These are phyloP conservation scores for Carex myosuroides DNA, from an alignment of 176 grass and related monocot species.

Conservation along the genomic window DNA sequence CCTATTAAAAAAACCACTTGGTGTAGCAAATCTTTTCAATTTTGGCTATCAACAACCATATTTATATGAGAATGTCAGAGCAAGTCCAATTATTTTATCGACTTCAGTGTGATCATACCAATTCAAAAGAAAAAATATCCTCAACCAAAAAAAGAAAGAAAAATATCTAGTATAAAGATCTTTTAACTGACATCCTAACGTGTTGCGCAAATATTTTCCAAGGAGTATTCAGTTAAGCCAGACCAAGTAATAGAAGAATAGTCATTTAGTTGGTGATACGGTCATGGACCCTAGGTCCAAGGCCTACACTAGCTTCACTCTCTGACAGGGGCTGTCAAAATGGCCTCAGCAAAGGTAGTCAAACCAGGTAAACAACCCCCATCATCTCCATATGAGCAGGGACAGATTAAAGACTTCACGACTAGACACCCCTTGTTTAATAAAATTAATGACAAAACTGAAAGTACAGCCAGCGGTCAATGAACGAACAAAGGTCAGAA, in stretches of 20 bases:
- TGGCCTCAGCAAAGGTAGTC: neutral
- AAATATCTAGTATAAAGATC: neutral
- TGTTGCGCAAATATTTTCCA: neutral
- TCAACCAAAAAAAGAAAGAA: neutral
- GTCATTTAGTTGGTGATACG: neutral
- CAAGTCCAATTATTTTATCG: neutral
- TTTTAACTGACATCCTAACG: neutral
- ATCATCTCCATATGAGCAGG: neutral
- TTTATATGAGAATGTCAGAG: neutral
- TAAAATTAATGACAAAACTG: neutral
- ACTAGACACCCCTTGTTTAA: neutral
- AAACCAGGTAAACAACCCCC: neutral
- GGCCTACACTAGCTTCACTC: neutral
- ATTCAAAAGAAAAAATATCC: neutral
- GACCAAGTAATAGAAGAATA: neutral
- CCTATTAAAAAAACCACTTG: too few relatives aligned
- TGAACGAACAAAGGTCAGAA: neutral
- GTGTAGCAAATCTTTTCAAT: neutral
- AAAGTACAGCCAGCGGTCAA: neutral
- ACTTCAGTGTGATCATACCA: neutral
- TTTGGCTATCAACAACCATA: neutral
- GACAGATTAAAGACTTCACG: neutral
- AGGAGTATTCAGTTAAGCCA: neutral
- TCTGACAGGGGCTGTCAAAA: neutral
- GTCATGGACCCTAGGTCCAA: neutral